These are phyloP conservation scores for Leptodontidium sp. DNA, from an alignment of 2,329 filamentous ascomycete genomes.

Conservation along the genomic window DNA sequence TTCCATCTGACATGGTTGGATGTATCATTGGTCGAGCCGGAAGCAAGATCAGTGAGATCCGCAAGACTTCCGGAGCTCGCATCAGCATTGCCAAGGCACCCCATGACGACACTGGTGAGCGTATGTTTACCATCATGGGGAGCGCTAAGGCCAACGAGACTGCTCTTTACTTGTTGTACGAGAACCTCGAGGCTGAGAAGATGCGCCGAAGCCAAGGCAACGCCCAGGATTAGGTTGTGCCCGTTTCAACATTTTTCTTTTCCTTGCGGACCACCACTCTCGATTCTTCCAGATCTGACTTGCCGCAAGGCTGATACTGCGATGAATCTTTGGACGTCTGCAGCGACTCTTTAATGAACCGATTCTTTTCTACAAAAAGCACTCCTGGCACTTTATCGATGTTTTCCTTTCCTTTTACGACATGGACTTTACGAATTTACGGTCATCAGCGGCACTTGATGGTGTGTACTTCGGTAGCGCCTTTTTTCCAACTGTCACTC, in stretches of 20 bases:
- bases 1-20: conserved; percentile 98
- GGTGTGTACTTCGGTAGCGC: conserved; percentile 39
- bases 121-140: conserved; percentile 99
- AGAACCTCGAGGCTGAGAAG: conserved; percentile 99
- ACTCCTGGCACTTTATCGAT: conserved; percentile 45
- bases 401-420: conserved; percentile 45
- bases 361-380: conserved; percentile 47
- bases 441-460: conserved; percentile 45
- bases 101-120: conserved; percentile 96
- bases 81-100: conserved; percentile 97
- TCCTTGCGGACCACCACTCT: conserved; percentile 59
- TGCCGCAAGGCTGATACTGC: conserved; percentile 67
- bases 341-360: conserved; percentile 44
- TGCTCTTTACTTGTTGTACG: conserved; percentile 93
- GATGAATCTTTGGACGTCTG: conserved; percentile 52
- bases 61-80: conserved; percentile 93
- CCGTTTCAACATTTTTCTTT: conserved; percentile 52
- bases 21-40: conserved; percentile 97
- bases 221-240: conserved; percentile 44
- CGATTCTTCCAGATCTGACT: conserved; percentile 65
- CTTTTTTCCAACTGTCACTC: conserved; percentile 41
- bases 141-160: conserved; percentile 94
- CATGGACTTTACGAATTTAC: conserved; percentile 51
- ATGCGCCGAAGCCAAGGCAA: conserved; percentile 89
- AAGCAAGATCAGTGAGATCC: conserved; percentile 98